Conservation (phyloP, 305 asterid genomes). For the Fraxinus platypoda region DNA sequence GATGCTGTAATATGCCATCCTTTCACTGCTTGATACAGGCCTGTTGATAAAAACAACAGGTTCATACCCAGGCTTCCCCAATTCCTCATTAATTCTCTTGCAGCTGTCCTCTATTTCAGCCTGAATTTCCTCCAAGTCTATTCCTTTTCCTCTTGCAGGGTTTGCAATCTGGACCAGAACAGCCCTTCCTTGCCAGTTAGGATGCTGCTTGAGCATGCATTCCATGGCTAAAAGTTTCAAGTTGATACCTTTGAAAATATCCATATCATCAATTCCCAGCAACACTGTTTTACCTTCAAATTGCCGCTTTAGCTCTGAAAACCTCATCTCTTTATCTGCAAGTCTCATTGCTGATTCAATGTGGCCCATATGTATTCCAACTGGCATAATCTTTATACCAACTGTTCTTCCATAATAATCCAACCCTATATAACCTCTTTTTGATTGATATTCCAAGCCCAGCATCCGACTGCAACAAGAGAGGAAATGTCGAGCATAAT, state of each 20-base stretch:
- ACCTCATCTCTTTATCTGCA: slow-evolving; percentile 40
- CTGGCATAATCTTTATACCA: slow-evolving; percentile 62
- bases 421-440: slow-evolving; percentile 57
- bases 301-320: slow-evolving; percentile 41
- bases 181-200: slow-evolving; percentile 54
- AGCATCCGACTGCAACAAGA: slow-evolving; percentile 63
- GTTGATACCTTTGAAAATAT: slow-evolving; percentile 57
- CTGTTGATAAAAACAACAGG: slow-evolving; percentile 41
- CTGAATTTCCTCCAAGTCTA: slow-evolving; percentile 41
- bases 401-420: slow-evolving; percentile 60
- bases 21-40: slow-evolving; percentile 38
- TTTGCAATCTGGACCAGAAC: slow-evolving; percentile 51
- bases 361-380: slow-evolving; percentile 57
- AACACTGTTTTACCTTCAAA: slow-evolving; percentile 52
- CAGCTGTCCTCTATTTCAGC: slow-evolving; percentile 44
- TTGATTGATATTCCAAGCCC: slow-evolving; percentile 58
- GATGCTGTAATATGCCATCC: slow-evolving; percentile 45
- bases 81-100: slow-evolving; percentile 40
- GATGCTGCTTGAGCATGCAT: slow-evolving; percentile 47
- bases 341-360: slow-evolving; percentile 46
- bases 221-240: slow-evolving; percentile 59
- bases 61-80: slow-evolving; percentile 48
- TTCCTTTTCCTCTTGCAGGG: slow-evolving; percentile 50
- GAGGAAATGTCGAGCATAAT: slow-evolving; percentile 58
- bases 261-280: slow-evolving; percentile 61